Evolutionary conservation across 1,284 basidiomycete species (phyloP).

Genomic region (Malassezia restricta): DNA sequence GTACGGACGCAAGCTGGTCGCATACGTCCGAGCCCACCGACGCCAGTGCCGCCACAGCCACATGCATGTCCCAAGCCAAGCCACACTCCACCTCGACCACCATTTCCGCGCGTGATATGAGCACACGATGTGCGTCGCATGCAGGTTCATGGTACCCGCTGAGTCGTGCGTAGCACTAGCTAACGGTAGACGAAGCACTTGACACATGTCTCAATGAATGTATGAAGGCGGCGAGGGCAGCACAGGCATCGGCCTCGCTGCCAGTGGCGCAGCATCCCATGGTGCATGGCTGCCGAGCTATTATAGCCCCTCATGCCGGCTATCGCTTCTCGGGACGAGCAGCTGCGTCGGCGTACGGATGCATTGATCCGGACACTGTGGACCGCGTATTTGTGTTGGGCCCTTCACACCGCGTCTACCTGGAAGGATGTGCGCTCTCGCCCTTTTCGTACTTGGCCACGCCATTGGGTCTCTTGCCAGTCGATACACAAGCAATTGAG

Average conservation of each 20-base stretch:
- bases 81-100: not conserved
- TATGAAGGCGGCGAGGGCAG: not conserved
- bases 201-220: not conserved
- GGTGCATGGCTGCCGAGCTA: constrained; percentile 60
- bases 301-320: constrained; percentile 98
- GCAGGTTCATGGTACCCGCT: constrained; percentile 14
- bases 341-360: constrained; percentile 89
- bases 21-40: not conserved
- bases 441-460: constrained; percentile 65
- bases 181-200: not conserved
- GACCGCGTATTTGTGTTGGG: constrained; percentile 87
- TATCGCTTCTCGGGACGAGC: constrained; percentile 86
- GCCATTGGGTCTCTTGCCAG: constrained; percentile 66
- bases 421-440: constrained; percentile 75
- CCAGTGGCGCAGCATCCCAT: constrained; percentile 2
- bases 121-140: constrained; percentile 8
- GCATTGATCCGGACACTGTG: constrained; percentile 70
- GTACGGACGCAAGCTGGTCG: constrained; percentile 56
- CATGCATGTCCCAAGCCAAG: not conserved
- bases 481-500: constrained; percentile 64
- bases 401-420: constrained; percentile 83
- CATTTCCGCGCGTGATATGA: not conserved
- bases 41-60: too few relatives aligned
- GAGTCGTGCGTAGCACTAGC: constrained; percentile 1
- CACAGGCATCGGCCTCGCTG: not conserved